Conservation (phyloP, 192 early-diverging fungal genomes). For the Phycomyces blakesleeanus region DNA sequence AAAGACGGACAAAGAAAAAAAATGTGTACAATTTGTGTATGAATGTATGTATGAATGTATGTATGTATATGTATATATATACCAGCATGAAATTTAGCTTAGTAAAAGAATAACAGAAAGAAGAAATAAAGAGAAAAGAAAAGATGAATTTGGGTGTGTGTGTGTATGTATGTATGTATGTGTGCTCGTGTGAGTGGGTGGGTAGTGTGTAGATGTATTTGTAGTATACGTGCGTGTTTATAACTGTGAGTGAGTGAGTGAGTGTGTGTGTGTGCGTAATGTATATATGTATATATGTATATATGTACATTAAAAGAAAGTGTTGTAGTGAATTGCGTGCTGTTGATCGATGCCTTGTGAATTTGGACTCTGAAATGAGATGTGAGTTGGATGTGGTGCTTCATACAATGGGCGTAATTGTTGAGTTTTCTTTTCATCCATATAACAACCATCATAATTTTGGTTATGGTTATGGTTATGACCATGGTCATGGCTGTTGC, state of each 20-base stretch:
- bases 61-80: too few species aligned
- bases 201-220: too few species aligned
- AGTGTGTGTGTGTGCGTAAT: neutral
- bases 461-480: neutral
- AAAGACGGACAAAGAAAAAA: neutral
- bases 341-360: neutral
- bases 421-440: neutral
- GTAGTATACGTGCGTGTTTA: neutral
- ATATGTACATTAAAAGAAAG: neutral
- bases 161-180: too few species aligned
- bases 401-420: neutral
- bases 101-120: too few species aligned
- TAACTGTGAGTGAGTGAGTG: neutral
- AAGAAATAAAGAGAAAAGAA: too few species aligned
- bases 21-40: neutral
- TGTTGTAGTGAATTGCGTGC: neutral
- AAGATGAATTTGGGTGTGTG: too few species aligned
- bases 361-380: too few species aligned
- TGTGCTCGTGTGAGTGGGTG: too few species aligned
- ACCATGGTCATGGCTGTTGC: neutral
- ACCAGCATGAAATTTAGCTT: too few species aligned
- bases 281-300: neutral
- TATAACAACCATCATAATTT: neutral
- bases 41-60: too few species aligned
- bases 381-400: neutral